Conservation (phyloP, 2,329 filamentous ascomycete genomes). For the Colletotrichum tropicicola region DNA sequence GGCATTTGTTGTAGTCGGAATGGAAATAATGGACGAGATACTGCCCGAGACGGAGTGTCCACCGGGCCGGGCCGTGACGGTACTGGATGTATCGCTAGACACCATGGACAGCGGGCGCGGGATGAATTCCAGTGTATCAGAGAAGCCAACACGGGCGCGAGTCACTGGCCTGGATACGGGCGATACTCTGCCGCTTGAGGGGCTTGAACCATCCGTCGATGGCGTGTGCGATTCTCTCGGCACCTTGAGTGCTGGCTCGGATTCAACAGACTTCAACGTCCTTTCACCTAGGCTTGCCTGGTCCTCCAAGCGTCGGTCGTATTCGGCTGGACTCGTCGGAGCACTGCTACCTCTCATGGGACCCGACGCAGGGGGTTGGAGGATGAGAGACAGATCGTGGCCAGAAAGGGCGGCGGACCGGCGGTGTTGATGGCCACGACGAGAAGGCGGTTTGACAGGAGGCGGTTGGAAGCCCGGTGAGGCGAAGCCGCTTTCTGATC, state of each 20-base stretch:
- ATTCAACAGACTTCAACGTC: conserved; percentile 28
- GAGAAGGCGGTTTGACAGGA: conserved; percentile 55
- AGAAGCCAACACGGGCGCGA: conserved; percentile 80
- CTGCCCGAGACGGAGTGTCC: conserved; percentile 80
- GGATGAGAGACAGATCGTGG: conserved; percentile 78
- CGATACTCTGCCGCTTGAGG: conserved; percentile 29
- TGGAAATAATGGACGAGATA: conserved; percentile 79
- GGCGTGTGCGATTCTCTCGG: conserved; percentile 17
- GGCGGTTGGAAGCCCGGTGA: conserved; percentile 64
- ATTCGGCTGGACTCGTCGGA: conserved; percentile 66
- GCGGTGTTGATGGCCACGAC: conserved; percentile 80
- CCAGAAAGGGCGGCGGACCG: conserved; percentile 85
- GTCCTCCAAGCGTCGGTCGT: conserved; percentile 37
- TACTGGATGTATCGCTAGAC: conserved; percentile 85
- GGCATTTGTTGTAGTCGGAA: conserved; percentile 47
- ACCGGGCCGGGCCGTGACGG: conserved; percentile 70
- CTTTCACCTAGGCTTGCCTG: conserved; percentile 14
- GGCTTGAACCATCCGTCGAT: conserved; percentile 30
- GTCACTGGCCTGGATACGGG: conserved; percentile 48
- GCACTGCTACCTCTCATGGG: conserved; percentile 68
- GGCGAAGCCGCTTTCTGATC: conserved; percentile 65
- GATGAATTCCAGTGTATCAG: conserved; percentile 84
- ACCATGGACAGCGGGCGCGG: conserved; percentile 84
- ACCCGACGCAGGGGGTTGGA: conserved; percentile 66
- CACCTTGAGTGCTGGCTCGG: conserved; percentile 27